phyloP scores from a whole-genome alignment of 345 rosid genomes.

The Dipteronia sinensis region DNA sequence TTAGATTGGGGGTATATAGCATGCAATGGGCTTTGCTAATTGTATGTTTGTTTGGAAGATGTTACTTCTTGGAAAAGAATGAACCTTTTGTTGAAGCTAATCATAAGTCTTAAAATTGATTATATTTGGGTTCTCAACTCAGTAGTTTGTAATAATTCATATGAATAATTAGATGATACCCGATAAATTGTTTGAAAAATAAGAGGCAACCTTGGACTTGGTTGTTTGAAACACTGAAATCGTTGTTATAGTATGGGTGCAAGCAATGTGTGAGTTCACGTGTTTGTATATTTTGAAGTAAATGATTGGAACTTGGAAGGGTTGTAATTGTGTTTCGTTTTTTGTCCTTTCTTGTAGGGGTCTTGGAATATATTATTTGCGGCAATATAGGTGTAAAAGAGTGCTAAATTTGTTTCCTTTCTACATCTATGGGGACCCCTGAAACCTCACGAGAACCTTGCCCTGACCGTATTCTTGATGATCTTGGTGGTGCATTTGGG shows the following conservation, averaged over 20 bases:
- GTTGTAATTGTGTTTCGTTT: background rate
- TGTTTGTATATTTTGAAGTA: background rate
- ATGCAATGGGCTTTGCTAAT: background rate
- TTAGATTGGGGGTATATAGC: background rate
- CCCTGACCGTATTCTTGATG: conserved; percentile 54
- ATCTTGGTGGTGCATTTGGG: conserved; percentile 59
- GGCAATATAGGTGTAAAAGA: background rate
- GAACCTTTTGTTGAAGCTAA: background rate
- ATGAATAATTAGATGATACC: background rate
- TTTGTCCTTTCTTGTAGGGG: background rate
- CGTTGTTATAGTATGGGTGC: too few relatives aligned
- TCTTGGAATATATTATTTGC: background rate
- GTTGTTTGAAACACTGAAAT: background rate
- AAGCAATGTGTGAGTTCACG: background rate
- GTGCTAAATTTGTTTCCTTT: conserved; percentile 3
- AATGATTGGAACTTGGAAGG: too few relatives aligned
- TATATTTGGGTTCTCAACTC: background rate
- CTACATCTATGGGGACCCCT: conserved; percentile 51
- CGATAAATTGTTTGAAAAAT: background rate
- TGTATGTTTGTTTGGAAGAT: background rate
- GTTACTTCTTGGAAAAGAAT: background rate
- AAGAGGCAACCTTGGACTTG: background rate
- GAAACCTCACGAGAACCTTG: conserved; percentile 57
- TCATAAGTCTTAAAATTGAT: background rate
- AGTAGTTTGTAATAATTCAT: too few relatives aligned